Evolutionary conservation across 176 grass and related monocot genomes (phyloP).

Genomic region (Carex parvula): DNA sequence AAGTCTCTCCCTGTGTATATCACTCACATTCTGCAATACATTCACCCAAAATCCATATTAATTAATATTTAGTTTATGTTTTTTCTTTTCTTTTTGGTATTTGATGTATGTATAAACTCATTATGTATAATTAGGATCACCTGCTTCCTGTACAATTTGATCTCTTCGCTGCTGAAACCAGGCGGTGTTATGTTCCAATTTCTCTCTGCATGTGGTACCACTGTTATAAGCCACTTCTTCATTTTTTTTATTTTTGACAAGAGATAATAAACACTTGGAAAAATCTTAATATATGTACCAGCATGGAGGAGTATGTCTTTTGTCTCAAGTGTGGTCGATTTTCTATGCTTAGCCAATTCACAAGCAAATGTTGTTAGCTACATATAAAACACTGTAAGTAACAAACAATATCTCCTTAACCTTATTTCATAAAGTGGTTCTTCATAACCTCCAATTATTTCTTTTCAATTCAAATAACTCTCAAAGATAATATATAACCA

Average conservation of each 20-base stretch:
- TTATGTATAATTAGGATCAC: constrained; percentile 37
- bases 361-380: constrained; percentile 87
- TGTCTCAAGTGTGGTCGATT: constrained; percentile 74
- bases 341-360: constrained; percentile 97
- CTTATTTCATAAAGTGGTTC: not conserved
- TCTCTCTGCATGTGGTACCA: constrained; percentile 53
- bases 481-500: not conserved
- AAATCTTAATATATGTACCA: constrained; percentile 48
- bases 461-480: not conserved
- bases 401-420: not conserved
- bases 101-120: not conserved
- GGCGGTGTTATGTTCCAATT: constrained; percentile 88
- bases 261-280: constrained; percentile 14
- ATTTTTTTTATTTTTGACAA: not conserved
- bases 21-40: constrained; percentile 68
- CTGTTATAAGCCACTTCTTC: not conserved
- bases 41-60: constrained; percentile 18
- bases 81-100: too few species aligned
- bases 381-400: constrained; percentile 32
- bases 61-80: constrained; percentile 12
- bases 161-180: constrained; percentile 88
- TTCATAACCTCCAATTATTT: not conserved
- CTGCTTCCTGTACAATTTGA: constrained; percentile 93
- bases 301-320: constrained; percentile 96
- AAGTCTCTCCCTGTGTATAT: constrained; percentile 98